These are phyloP conservation scores for Abrus precatorius DNA, from an alignment of 306 rosid species.

Conservation along the genomic window DNA sequence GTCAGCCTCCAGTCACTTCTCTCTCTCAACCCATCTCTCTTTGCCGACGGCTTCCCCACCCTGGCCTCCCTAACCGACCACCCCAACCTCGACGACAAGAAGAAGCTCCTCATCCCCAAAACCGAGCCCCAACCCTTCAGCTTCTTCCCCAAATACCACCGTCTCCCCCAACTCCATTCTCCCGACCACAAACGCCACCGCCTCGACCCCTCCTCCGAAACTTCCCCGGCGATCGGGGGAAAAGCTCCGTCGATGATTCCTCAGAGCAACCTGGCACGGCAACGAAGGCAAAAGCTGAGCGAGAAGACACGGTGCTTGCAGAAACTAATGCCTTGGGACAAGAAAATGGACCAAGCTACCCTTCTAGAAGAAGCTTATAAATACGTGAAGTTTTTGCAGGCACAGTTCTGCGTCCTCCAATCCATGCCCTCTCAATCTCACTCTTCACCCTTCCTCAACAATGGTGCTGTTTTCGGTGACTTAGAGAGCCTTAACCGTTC, in stretches of 20 bases:
- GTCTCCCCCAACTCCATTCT: constrained; percentile 66
- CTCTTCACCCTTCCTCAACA: too few relatives aligned
- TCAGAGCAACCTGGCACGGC: constrained; percentile 64
- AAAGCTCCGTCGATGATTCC: constrained; percentile 46
- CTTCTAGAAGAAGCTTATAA: constrained; percentile 70
- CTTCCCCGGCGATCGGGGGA: not conserved
- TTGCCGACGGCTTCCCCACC: constrained; percentile 11
- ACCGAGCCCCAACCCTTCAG: constrained; percentile 49
- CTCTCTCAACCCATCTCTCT: constrained; percentile 42
- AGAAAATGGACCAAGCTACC: constrained; percentile 86
- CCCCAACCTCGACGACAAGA: not conserved
- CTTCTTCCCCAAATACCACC: constrained; percentile 35
- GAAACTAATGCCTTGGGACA: constrained; percentile 87
- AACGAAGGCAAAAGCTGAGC: constrained; percentile 75
- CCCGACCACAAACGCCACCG: constrained; percentile 51
- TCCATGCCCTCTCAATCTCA: constrained; percentile 68
- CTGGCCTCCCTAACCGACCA: constrained; percentile 14
- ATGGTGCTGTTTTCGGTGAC: constrained; percentile 44
- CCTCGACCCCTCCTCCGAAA: not conserved
- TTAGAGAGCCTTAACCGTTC: constrained; percentile 66
- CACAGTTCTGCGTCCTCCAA: constrained; percentile 65
- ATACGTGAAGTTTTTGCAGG: constrained; percentile 82
- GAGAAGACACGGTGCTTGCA: constrained; percentile 87
- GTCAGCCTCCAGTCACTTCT: constrained; percentile 64
- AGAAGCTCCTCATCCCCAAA: constrained; percentile 31